Percentiles rank a stretch among this genome's conserved stretches.
Conservation (phyloP, 1,284 basidiomycete genomes). For the Coniferiporia sulphurascens region DNA sequence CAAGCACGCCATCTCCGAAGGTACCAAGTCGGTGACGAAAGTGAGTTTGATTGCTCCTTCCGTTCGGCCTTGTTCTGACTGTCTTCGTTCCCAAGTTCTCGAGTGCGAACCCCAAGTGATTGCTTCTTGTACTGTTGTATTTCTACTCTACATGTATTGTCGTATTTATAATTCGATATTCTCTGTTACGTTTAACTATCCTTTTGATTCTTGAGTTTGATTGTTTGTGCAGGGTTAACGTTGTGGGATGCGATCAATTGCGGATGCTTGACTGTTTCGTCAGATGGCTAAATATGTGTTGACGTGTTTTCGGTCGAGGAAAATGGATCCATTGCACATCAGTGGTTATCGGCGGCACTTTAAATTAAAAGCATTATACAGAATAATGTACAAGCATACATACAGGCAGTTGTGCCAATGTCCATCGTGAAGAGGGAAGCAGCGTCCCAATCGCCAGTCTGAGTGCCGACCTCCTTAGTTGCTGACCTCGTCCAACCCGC, state of each 20-base stretch:
- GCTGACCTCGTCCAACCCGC: background rate
- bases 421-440: no score
- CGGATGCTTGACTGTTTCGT: no score
- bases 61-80: background rate
- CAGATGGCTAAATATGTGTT: no score
- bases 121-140: conserved; percentile 11
- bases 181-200: background rate
- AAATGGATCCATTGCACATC: no score
- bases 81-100: conserved; percentile 8
- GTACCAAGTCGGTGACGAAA: conserved; percentile 53
- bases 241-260: no score
- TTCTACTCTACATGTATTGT: conserved; percentile 16
- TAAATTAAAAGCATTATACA: no score
- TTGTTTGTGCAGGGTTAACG: no score
- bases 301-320: no score
- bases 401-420: no score
- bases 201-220: background rate
- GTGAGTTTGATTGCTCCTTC: conserved; percentile 15
- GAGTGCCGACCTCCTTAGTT: background rate
- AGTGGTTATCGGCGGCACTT: no score
- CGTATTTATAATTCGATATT: conserved; percentile 17
- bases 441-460: background rate
- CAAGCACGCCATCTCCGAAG: conserved; percentile 79
- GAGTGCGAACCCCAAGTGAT: conserved; percentile 19
- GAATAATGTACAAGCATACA: no score